Evolutionary conservation across 805 yeast species (phyloP), one percentile per base, ranked within the genome.

Genomic region (Ogataea dorogensis): DNA sequence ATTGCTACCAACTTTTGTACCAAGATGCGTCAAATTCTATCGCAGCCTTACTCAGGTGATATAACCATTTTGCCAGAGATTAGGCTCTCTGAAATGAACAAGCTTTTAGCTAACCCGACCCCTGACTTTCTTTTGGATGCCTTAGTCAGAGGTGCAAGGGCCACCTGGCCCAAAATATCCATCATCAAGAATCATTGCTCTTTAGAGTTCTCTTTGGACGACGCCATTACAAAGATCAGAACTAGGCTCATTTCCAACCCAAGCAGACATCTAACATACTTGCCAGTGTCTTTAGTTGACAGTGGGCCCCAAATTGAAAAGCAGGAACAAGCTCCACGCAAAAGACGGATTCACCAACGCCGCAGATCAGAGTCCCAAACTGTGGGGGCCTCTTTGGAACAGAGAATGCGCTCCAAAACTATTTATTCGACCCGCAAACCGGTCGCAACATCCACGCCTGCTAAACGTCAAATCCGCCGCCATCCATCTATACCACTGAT

Each of bases 111-210:
- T 14, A 91, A 93, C 53, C 99, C 99, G 2, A 74, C 89, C 0
- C 79, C 84, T 0, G 85, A 77, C 35, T 86, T 84, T 50, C 58
- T 89, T 28, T 58, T 79, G 29, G 82, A 81, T 39, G 75, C 85
- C 40, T 73, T 82, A 2, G 69, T 79, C 24, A 71, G 94, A 44
- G 98, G 98, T 1, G 93, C 95, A 1, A 67, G 86, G 39, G 91
- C 96, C 0, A 81, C 96, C 0, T 91, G 98, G 97, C 95, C 96
- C 0, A 86, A 86, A 53, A 60, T 93, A 4, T 77, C 95, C 2
- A 71, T 89, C 28, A 86, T 91, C 30, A 73, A 81, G 47, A 91
- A 93, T 57, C 96, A 87, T 54, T 88, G 96, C 60, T 80, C 93
- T 0, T 77, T 88, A 20, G 98, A 91, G 54, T 81, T 91, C 58